Conservation (phyloP, 257 asterid genomes). For the Solanum verrucosum region DNA sequence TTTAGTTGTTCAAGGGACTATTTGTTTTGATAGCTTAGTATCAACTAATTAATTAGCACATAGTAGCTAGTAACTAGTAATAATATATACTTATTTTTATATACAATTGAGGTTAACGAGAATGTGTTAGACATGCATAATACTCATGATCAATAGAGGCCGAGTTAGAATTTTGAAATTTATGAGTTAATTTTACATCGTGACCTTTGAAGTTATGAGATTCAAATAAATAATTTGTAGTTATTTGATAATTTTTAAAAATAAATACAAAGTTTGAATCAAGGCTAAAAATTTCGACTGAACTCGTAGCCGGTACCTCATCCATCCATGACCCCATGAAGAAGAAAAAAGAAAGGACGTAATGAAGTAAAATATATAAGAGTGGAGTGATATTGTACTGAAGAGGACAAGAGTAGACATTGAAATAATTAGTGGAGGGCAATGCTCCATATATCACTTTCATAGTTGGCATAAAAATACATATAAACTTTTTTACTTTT, state of each 20-base stretch:
- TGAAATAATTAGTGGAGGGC: neutral
- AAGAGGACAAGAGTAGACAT: neutral
- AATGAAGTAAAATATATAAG: neutral
- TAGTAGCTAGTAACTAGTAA: neutral
- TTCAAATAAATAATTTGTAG: neutral
- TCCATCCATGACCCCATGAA: neutral
- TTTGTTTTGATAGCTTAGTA: neutral
- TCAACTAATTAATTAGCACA: neutral
- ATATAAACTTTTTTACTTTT: neutral
- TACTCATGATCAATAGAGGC: neutral
- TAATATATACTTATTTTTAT: neutral
- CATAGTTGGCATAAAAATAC: neutral
- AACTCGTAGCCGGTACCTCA: neutral
- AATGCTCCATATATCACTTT: neutral
- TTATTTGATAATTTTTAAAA: neutral
- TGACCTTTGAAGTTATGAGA: neutral
- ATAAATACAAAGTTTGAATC: neutral
- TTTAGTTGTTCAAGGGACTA: neutral
- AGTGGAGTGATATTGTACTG: neutral
- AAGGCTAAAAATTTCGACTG: neutral
- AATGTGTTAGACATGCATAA: neutral
- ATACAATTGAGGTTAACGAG: neutral
- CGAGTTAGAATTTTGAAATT: neutral
- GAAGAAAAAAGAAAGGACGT: neutral
- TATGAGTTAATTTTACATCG: neutral